Conservation (phyloP, 768 basidiomycete species). For the Lactifluus volemus region DNA sequence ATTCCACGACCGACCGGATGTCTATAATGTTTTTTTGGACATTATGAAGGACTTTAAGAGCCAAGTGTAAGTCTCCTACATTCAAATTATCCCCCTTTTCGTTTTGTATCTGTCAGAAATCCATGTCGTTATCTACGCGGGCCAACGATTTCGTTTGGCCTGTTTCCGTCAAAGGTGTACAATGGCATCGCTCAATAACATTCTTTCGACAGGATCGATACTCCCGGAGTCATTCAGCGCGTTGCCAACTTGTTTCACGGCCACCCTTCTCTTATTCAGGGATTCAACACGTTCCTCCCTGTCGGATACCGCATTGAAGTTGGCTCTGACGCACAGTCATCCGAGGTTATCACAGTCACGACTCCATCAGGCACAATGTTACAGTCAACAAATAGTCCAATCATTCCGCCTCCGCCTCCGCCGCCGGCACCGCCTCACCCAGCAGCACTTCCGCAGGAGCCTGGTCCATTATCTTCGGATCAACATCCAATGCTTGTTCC, state of each 20-base stretch:
- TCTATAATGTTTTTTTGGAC: conserved; percentile 55
- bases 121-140: neutral
- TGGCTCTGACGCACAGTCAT: conserved; percentile 51
- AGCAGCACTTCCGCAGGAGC: neutral
- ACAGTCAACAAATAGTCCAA: conserved; percentile 24
- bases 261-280: conserved; percentile 86
- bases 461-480: neutral
- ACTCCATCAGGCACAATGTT: conserved; percentile 57
- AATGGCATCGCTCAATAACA: neutral
- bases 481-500: conserved; percentile 8
- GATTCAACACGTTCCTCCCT: conserved; percentile 97
- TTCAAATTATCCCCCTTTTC: neutral
- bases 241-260: conserved; percentile 90
- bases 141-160: neutral
- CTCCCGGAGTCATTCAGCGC: conserved; percentile 92
- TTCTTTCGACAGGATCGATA: conserved; percentile 67
- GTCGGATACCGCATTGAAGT: conserved; percentile 91
- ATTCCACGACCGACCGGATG: conserved; percentile 49
- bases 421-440: neutral
- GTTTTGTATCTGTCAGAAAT: neutral
- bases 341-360: conserved; percentile 65
- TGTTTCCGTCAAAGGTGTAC: neutral
- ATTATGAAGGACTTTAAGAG: conserved; percentile 76
- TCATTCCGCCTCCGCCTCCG: conserved; percentile 10
- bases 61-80: conserved; percentile 35